Evolutionary conservation across 148 eudicot genomes (phyloP).

Genomic region (Pouteria glomerata): DNA sequence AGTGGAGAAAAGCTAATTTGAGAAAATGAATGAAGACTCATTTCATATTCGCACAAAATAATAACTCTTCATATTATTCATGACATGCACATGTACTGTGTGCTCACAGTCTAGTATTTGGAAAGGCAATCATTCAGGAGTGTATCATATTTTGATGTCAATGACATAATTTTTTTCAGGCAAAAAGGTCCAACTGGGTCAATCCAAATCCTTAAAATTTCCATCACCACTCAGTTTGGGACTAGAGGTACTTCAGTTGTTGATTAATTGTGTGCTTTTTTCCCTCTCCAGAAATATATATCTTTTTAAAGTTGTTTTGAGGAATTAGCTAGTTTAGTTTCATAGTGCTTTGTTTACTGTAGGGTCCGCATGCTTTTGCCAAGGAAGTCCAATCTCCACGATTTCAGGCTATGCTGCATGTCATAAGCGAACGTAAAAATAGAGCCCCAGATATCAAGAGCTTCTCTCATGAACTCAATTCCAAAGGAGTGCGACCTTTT

Average conservation of each 20-base stretch:
- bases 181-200: conserved; percentile 60
- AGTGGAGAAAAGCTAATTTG: too few relatives aligned
- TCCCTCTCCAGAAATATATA: not conserved
- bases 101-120: not conserved
- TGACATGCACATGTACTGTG: not conserved
- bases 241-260: conserved; percentile 49
- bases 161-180: conserved; percentile 34
- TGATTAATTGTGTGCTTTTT: not conserved
- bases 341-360: conserved; percentile 23
- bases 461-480: conserved; percentile 97
- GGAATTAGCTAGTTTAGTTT: conserved; percentile 28
- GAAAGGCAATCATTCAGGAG: not conserved
- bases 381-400: conserved; percentile 98
- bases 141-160: not conserved
- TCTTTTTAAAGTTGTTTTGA: conserved; percentile 17
- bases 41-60: too few relatives aligned
- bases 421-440: conserved; percentile 83
- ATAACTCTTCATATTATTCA: too few relatives aligned
- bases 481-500: conserved; percentile 92
- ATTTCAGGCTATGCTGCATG: conserved; percentile 78
- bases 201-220: conserved; percentile 56
- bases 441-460: conserved; percentile 81
- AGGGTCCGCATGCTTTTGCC: conserved; percentile 70
- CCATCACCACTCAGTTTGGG: conserved; percentile 37
- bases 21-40: too few relatives aligned